Conservation (phyloP, 306 rosid species). For the Ceratonia siliqua region DNA sequence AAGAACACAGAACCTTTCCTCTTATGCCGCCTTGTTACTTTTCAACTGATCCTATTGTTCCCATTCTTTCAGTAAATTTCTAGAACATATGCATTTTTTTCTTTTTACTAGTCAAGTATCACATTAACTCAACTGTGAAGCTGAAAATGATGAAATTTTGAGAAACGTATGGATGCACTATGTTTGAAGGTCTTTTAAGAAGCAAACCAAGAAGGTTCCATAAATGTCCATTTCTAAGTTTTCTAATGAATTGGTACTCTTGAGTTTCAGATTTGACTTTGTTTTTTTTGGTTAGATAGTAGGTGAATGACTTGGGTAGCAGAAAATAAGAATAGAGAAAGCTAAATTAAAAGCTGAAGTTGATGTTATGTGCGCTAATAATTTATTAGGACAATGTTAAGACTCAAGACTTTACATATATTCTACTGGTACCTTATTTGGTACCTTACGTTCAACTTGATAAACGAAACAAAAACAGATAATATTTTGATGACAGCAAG, state of each 20-base stretch:
- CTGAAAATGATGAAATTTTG: background rate
- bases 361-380: too few relatives aligned
- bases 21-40: background rate
- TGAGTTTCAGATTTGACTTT: background rate
- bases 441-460: background rate
- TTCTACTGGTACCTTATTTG: too few relatives aligned
- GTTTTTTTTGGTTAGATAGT: too few relatives aligned
- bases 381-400: too few relatives aligned
- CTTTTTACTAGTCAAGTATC: constrained; percentile 8
- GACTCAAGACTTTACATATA: too few relatives aligned
- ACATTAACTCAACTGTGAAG: background rate
- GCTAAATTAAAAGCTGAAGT: too few relatives aligned
- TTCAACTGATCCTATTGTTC: background rate
- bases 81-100: background rate
- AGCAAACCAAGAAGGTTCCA: constrained; percentile 16
- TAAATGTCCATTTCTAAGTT: background rate
- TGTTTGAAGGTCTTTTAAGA: background rate
- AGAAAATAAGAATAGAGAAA: too few relatives aligned
- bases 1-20: background rate
- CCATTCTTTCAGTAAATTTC: background rate
- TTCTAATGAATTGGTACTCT: background rate
- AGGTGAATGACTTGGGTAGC: background rate
- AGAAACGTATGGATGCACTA: background rate
- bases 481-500: background rate
- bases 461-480: background rate